These are phyloP conservation scores for Cytospora piceae DNA, from an alignment of 2,329 filamentous ascomycete species.

Conservation along the genomic window DNA sequence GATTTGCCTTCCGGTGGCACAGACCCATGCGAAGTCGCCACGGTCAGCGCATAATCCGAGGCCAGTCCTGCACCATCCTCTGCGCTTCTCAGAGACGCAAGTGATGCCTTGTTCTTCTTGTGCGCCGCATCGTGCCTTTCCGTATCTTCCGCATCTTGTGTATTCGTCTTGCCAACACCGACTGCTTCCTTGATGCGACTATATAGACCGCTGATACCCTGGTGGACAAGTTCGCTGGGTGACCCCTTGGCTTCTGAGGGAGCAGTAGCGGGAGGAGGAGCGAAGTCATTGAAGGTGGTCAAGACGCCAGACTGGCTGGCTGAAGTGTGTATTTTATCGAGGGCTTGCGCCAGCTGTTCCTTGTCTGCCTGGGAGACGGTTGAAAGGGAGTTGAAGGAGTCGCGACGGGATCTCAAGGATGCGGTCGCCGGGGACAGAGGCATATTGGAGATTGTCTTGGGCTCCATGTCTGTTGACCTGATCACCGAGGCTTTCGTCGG, in stretches of 20 bases:
- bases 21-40: constrained; percentile 24
- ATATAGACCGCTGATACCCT: constrained; percentile 87
- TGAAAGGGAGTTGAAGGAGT: constrained; percentile 49
- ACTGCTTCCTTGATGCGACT: constrained; percentile 82
- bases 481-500: neutral
- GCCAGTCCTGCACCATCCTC: constrained; percentile 32
- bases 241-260: constrained; percentile 70
- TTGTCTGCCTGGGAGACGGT: constrained; percentile 63
- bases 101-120: constrained; percentile 33
- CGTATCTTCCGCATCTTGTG: constrained; percentile 44
- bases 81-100: constrained; percentile 35
- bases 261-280: constrained; percentile 65
- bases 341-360: constrained; percentile 73
- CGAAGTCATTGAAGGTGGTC: constrained; percentile 94
- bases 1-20: constrained; percentile 43
- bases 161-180: constrained; percentile 57
- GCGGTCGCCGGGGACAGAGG: constrained; percentile 42
- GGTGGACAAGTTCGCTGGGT: constrained; percentile 75
- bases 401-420: constrained; percentile 42
- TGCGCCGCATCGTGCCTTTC: constrained; percentile 29
- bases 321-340: constrained; percentile 86
- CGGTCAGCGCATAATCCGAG: constrained; percentile 34
- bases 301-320: constrained; percentile 84
- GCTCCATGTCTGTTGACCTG: constrained; percentile 23
- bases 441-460: constrained; percentile 29